A percentile compares a stretch with the other conserved stretches of the same genome.
These are phyloP conservation scores for Tricholoma matsutake DNA, from an alignment of 768 basidiomycete species.

Conservation along the genomic window DNA sequence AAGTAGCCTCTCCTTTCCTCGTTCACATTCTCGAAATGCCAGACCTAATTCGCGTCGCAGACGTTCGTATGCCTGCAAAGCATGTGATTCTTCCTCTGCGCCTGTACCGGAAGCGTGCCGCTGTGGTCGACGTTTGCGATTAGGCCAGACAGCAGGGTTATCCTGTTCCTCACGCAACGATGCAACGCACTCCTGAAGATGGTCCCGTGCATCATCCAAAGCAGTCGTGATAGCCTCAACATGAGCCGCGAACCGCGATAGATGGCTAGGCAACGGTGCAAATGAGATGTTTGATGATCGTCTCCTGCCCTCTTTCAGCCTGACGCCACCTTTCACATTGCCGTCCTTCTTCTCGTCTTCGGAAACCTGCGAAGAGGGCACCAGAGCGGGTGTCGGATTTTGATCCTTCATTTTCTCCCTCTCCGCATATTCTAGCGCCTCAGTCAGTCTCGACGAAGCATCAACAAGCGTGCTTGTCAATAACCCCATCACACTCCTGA, in stretches of 20 bases:
- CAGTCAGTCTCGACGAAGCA: constrained; percentile 55
- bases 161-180: constrained; percentile 45
- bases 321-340: constrained; percentile 9
- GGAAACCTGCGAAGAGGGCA: constrained; percentile 4
- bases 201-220: constrained; percentile 66
- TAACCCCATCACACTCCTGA: constrained; percentile 68
- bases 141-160: constrained; percentile 15
- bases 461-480: constrained; percentile 67
- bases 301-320: background rate
- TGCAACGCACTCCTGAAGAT: constrained; percentile 61
- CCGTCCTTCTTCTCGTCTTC: constrained; percentile 1
- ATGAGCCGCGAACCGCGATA: constrained; percentile 70
- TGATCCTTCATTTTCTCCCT: constrained; percentile 48
- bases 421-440: constrained; percentile 62
- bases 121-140: constrained; percentile 15
- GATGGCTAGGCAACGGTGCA: constrained; percentile 69
- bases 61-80: constrained; percentile 70
- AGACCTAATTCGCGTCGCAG: constrained; percentile 74
- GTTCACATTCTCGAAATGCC: constrained; percentile 79
- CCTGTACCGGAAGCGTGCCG: constrained; percentile 15
- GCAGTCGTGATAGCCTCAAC: constrained; percentile 67
- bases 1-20: constrained; percentile 64
- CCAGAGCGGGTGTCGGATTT: constrained; percentile 39
- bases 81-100: constrained; percentile 35
- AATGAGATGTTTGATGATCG: constrained; percentile 40